These are phyloP conservation scores for Fonsecaea multimorphosa DNA, from an alignment of 2,329 filamentous ascomycete species.

Conservation along the genomic window DNA sequence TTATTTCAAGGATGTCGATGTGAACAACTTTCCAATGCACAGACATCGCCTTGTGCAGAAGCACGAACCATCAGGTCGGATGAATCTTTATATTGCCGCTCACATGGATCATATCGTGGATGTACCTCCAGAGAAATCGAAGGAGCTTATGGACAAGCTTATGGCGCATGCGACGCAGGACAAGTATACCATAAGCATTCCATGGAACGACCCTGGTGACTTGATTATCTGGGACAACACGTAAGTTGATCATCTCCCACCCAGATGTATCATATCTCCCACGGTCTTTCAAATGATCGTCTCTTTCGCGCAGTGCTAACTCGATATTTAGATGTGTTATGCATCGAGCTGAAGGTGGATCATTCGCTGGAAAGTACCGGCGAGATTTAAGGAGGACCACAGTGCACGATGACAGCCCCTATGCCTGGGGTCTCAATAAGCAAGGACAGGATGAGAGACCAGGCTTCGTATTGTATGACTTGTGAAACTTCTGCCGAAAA, in stretches of 20 bases:
- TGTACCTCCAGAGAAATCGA: constrained; percentile 45
- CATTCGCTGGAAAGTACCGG: constrained; percentile 55
- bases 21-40: constrained; percentile 47
- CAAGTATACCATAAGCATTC: constrained; percentile 55
- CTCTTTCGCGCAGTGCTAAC: constrained; percentile 4
- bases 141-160: constrained; percentile 46
- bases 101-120: constrained; percentile 62
- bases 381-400: constrained; percentile 64
- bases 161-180: constrained; percentile 55
- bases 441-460: constrained; percentile 39
- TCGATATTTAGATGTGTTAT: constrained; percentile 53
- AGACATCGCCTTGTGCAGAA: constrained; percentile 58
- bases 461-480: constrained; percentile 39
- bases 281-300: neutral
- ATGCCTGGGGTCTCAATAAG: constrained; percentile 54
- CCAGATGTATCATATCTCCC: too few relatives aligned
- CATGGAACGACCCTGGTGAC: constrained; percentile 58
- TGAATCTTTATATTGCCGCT: constrained; percentile 61
- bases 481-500: neutral
- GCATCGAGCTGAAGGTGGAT: constrained; percentile 59
- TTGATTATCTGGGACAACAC: constrained; percentile 66
- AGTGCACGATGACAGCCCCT: constrained; percentile 58
- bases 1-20: constrained; percentile 56
- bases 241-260: constrained; percentile 9
- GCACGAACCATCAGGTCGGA: constrained; percentile 59